Evolutionary conservation across 305 asterid genomes (phyloP).

Genomic region (Fraxinus paxiana): DNA sequence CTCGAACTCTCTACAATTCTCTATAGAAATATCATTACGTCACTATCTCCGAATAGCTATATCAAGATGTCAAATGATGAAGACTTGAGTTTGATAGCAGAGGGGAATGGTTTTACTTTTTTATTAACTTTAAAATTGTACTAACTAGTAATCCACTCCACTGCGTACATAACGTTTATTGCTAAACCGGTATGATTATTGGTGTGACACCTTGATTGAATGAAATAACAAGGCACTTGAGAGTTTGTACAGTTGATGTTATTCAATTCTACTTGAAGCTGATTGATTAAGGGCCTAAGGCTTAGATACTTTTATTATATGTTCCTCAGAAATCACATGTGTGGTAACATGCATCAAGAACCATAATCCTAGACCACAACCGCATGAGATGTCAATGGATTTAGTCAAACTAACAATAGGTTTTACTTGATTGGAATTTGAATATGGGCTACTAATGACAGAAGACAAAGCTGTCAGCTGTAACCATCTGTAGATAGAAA

Average conservation of each 20-base stretch:
- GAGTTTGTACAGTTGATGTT: neutral
- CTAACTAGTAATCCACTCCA: neutral
- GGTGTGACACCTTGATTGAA: neutral
- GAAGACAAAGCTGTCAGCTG: neutral
- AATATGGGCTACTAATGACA: neutral
- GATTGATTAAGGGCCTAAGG: neutral
- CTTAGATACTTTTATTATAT: neutral
- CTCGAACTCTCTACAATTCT: neutral
- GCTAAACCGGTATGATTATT: neutral
- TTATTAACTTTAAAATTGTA: neutral
- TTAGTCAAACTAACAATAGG: constrained; percentile 9
- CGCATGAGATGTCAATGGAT: neutral
- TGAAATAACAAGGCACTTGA: neutral
- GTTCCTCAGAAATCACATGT: neutral
- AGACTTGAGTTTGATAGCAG: neutral
- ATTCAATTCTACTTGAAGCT: neutral
- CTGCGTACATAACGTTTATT: neutral
- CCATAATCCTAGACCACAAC: neutral
- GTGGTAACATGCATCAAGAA: neutral
- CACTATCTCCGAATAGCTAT: neutral
- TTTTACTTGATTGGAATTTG: constrained; percentile 7
- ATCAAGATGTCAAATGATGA: neutral
- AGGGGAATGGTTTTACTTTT: neutral
- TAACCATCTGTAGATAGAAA: constrained; percentile 1
- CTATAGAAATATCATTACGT: neutral